Percentiles rank a stretch among this genome's conserved stretches.
phyloP scores from a whole-genome alignment of 1,139 yeast genomes.

The Hyphopichia fennica region DNA sequence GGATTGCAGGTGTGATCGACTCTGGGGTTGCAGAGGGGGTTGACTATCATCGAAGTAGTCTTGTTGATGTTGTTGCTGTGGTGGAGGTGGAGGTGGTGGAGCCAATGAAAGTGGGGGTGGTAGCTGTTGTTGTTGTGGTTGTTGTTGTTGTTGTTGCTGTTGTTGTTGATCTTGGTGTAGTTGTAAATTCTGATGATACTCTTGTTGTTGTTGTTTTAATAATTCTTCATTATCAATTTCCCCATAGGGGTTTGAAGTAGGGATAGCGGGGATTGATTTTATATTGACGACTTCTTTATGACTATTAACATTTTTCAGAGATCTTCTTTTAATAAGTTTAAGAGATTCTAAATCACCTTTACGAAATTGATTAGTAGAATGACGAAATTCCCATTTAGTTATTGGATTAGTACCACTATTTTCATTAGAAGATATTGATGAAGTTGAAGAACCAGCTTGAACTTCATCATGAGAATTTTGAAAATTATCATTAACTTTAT shows the following conservation, averaged over 20 bases:
- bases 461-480: constrained; percentile 15
- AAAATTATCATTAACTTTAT: constrained; percentile 56
- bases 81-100: neutral
- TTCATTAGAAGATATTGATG: constrained; percentile 7
- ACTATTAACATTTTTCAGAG: constrained; percentile 51
- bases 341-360: constrained; percentile 63
- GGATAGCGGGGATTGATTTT: constrained; percentile 14
- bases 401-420: constrained; percentile 10
- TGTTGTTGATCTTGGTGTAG: neutral
- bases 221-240: neutral
- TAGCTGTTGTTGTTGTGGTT: neutral
- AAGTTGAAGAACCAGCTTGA: constrained; percentile 1
- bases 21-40: constrained; percentile 1
- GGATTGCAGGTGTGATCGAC: constrained; percentile 4
- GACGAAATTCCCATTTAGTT: constrained; percentile 67
- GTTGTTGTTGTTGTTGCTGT: neutral
- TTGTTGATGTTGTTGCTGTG: constrained; percentile 2
- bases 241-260: constrained; percentile 8
- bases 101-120: too few species aligned
- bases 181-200: constrained; percentile 2
- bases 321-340: constrained; percentile 61
- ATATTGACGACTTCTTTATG: constrained; percentile 44
- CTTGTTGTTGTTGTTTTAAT: neutral
- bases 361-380: constrained; percentile 61
- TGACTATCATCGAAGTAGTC: constrained; percentile 1